These are phyloP conservation scores for Stenocarpella maydis DNA, from an alignment of 2,329 filamentous ascomycete species.

Conservation along the genomic window DNA sequence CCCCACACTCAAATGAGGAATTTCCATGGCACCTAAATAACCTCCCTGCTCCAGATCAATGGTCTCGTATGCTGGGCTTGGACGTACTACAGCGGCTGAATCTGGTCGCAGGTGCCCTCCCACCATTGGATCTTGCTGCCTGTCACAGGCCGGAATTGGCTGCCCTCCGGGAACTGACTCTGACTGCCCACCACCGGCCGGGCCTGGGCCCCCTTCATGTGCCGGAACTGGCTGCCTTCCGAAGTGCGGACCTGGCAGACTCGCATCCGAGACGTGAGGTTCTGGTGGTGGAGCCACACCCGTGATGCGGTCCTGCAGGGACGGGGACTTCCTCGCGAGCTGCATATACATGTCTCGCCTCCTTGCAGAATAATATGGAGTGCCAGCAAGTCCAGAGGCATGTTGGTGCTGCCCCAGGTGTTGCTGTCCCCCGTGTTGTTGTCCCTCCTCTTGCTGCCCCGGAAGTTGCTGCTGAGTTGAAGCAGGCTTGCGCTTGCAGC, in stretches of 20 bases:
- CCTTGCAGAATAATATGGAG: background rate
- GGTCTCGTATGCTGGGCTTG: background rate
- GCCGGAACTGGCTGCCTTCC: background rate
- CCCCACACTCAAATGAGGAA: background rate
- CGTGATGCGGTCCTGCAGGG: background rate
- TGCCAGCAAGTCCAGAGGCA: no score
- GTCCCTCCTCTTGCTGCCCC: no score
- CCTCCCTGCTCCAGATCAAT: background rate
- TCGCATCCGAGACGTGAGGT: no score
- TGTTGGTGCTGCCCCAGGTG: background rate
- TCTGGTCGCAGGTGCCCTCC: background rate
- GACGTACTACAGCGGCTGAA: background rate
- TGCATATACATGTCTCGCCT: background rate
- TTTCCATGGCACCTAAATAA: background rate
- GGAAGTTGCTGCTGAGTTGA: no score
- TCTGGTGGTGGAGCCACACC: no score
- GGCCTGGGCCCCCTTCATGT: background rate
- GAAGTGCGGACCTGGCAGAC: background rate
- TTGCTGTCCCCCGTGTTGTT: background rate
- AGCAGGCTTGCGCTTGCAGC: no score
- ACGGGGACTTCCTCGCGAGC: background rate
- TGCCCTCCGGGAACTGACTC: background rate
- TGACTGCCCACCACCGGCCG: no score
- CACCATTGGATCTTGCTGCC: background rate
- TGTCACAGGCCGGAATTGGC: background rate